Base-by-base conservation (phyloP, 306 rosid genomes). In the Luffa aegyptiaca region DNA sequence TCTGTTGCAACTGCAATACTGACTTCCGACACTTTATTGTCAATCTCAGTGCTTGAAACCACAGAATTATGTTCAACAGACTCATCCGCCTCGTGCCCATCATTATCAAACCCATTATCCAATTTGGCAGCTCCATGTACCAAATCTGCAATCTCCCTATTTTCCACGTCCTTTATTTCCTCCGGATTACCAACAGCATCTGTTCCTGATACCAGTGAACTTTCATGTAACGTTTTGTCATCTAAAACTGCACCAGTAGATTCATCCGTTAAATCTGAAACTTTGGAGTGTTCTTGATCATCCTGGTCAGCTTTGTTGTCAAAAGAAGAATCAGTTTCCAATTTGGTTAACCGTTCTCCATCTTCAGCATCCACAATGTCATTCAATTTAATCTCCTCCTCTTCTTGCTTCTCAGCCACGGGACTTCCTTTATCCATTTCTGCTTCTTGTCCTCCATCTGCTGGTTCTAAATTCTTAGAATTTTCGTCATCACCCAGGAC, bases 21-120 rank as follows among this genome's bases (percentile, higher is more conserved):
- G 64, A 10, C 68, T 13, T 9, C 37, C 75, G 56, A 81, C 81
- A 33, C 76, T 56, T 51, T 82, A 51, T 56, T 70, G 49, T 57
- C 83, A 81, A 66, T 6, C 77, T 86, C 79, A 35, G 85, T 10
- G 26, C 63, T 84, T 20, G 62, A 20, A 56, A 51, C 71, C 75
- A 80, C 39, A 42, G 76, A 37, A 81, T 64, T 74, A 4, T 21
- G 17, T 59, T 73, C 84, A 65, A 45, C 79, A 21, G 46, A 72
- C 55, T 81, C 86, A 16, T 83, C 82, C 62, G n/a, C 79, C 59
- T 52, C 86, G 39, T 45, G 11, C 51, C 85, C 75, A 79, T 84
- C 84, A 6, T 86, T 75, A 64, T 76, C 90, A 83, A 87, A 80
- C 66, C 82, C 88, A 83, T 88, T 87, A 45, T 86, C 96, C 80